Base-by-base conservation (phyloP, 306 rosid species). In the Cucurbita argyrosperma region DNA sequence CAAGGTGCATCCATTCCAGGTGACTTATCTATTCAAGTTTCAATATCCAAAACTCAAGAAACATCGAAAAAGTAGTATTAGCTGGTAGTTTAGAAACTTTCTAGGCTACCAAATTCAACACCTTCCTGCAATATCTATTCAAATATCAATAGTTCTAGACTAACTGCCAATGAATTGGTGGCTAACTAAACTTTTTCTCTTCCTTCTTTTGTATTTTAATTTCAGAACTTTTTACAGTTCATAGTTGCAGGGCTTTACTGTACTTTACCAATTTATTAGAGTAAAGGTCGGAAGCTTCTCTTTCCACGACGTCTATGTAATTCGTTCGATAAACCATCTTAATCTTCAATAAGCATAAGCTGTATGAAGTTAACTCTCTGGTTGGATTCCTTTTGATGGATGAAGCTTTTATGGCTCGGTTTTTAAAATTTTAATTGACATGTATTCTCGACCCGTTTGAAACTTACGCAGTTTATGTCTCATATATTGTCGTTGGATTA, bases 1-100 rank as follows among this genome's bases (percentile, higher is more conserved):
- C 90, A 60, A 85, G 89, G 82, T 78, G 70, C 82, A 79, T 90
- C 79, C 86, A 58, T 77, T 79, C 82, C 81, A 67, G 82, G 85
- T 76, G 82, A 84, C 45, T 42, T 1, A 21, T 37, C 55, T 7
- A 14, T 4, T n/a, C 16, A 42, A 12, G 50, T 67, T 18, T 38
- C 5, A 1, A 13, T 1, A 26, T 52, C 16, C 19, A 46, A 21
- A 52, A 12, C 21, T 3, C 10, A 7, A 8, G 35, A 26, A 69
- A 26, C 10, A 47, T 6, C 42, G 54, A 73, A 10, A 16, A 56
- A 54, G 51, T 73, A 53, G 47, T 66, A 42, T 72, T 38, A 73
- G 67, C 14, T 47, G 76, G 53, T 73, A 38, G 76, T 60, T 42
- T 76, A 77, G 76, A n/a, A 38, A 77, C 73, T 74, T 80, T 50